Evolutionary conservation across 2,329 filamentous ascomycete genomes (phyloP), one percentile per base, ranked within the genome.

Genomic region (Colletotrichum karsti): DNA sequence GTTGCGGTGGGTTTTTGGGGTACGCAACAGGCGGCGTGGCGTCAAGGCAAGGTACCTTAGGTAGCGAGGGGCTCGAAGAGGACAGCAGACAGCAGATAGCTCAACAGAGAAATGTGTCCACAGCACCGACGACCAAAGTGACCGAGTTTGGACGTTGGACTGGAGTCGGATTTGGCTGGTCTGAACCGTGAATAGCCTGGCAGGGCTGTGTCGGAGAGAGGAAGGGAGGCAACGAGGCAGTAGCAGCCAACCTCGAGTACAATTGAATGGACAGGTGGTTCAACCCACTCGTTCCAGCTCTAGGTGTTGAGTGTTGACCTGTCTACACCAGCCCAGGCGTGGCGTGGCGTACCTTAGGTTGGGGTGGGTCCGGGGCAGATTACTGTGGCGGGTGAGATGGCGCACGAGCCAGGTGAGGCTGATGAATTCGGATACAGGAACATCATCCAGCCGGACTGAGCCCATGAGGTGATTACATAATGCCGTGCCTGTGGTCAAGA

Each of bases 51-150:
- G n/a, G n/a, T n/a, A n/a, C n/a, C n/a, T n/a, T n/a, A n/a, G n/a
- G 42, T 67, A 63, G 64, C 51, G 64, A 67, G 64, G 59, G 58
- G 35, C 56, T 26, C 18, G 28, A 54, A 48, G 50, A 63, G 37
- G 64, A 54, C 44, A 54, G 46, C 44, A 64, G 50, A 55, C 22
- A 42, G 46, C n/a, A 33, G 41, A n/a, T n/a, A n/a, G 60, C 44
- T 63, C 44, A 64, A 53, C 37, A 9, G 22, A 64, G 37, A 67
- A 58, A 67, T 67, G 60, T 67, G 64, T 67, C 64, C 64, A 67
- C 60, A 67, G 61, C 53, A 57, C 26, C 59, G n/a, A 26, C 56
- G 24, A 48, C 28, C 55, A 35, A 55, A 35, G 44, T 55, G 57
- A 15, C 30, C 42, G 28, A 18, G n/a, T 35, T 20, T 7, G 35